These are phyloP conservation scores for Blepharisma undulans DNA, from an alignment of 169 alveolate species.

Conservation along the genomic window DNA sequence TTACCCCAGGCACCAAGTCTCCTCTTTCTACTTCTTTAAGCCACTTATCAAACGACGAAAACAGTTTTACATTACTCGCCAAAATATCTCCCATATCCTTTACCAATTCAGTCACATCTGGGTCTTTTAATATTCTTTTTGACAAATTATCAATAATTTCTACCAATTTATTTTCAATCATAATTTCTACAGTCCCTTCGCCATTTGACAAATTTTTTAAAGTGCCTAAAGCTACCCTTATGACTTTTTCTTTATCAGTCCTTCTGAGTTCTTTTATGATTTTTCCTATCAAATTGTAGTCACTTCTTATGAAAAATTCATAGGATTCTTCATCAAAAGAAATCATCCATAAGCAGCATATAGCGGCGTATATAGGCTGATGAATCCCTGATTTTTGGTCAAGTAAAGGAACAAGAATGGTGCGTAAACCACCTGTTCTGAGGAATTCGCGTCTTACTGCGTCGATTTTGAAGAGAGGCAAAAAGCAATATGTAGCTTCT, in stretches of 20 bases:
- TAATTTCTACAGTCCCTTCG: conserved; percentile 19
- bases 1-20: conserved; percentile 30
- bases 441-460: background rate
- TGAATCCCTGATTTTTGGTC: conserved; percentile 20
- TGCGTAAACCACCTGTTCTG: background rate
- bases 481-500: background rate
- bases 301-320: background rate
- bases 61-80: background rate
- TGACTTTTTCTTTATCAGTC: conserved; percentile 34
- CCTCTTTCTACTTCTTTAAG: conserved; percentile 35
- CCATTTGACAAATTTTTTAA: background rate
- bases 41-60: conserved; percentile 37
- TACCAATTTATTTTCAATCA: background rate
- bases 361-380: conserved; percentile 17
- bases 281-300: conserved; percentile 5
- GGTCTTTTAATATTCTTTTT: conserved; percentile 35
- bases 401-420: background rate
- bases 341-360: conserved; percentile 28
- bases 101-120: conserved; percentile 17
- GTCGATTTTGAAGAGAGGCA: conserved; percentile 23
- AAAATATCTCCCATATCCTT: background rate
- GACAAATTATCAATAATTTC: conserved; percentile 23
- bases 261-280: conserved; percentile 16
- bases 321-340: background rate
- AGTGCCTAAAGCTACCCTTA: conserved; percentile 15